Evolutionary conservation across 2,329 filamentous ascomycete species (phyloP).

Genomic region (Dactylonectria macrodidyma): DNA sequence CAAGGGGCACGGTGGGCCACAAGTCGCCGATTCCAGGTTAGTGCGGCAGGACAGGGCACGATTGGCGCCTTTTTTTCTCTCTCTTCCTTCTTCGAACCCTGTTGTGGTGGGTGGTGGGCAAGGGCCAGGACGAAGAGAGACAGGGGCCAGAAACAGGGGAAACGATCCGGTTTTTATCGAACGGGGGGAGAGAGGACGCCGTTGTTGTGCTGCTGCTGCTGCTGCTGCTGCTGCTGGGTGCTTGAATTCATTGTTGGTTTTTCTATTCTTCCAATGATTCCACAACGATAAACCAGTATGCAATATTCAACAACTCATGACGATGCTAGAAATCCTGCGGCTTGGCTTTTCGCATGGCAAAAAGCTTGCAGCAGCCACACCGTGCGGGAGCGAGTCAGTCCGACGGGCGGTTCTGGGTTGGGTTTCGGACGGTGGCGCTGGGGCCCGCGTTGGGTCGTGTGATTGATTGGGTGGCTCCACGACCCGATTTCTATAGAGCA

Average conservation of each 20-base stretch:
- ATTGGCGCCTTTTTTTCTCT: constrained; percentile 14
- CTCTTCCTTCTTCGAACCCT: constrained; percentile 11
- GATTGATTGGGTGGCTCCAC: constrained; percentile 23
- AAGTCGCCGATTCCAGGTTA: not conserved
- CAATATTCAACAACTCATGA: too few relatives aligned
- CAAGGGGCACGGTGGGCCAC: constrained; percentile 16
- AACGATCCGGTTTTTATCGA: not conserved
- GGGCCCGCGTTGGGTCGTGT: constrained; percentile 11
- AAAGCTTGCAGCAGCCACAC: not conserved
- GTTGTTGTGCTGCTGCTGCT: not conserved
- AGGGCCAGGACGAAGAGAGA: not conserved
- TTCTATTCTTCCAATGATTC: not conserved
- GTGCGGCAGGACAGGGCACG: constrained; percentile 15
- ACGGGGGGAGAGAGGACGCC: too few relatives aligned
- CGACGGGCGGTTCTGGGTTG: not conserved
- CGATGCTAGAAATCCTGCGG: too few relatives aligned
- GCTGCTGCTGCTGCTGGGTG: not conserved
- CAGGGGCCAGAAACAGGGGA: not conserved
- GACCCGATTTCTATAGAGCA: not conserved
- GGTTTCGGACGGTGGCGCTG: constrained; percentile 10
- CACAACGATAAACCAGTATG: too few relatives aligned
- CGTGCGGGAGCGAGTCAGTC: constrained; percentile 14
- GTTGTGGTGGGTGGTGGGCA: not conserved
- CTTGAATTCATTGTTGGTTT: not conserved
- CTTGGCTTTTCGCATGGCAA: too few relatives aligned